phyloP scores from a whole-genome alignment of 176 grass and related monocot species.

The Oropetium thomaeum region DNA sequence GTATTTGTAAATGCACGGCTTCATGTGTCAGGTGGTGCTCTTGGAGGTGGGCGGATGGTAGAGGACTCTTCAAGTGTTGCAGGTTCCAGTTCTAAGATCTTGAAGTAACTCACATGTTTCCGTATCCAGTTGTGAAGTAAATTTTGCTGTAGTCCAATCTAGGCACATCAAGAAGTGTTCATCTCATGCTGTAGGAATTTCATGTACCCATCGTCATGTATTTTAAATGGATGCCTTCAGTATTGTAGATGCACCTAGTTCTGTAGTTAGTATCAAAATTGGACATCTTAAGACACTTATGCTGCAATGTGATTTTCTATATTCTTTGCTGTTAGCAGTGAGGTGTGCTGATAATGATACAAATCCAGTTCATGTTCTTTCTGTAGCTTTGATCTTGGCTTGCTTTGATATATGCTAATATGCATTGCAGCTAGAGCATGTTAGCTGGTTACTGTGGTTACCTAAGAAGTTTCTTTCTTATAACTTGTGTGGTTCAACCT shows the following conservation, averaged over 20 bases:
- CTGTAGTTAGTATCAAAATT: constrained; percentile 4
- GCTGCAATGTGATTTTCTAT: constrained; percentile 2
- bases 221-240: neutral
- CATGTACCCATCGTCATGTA: neutral
- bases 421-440: neutral
- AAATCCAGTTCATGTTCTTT: neutral
- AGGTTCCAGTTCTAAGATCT: constrained; percentile 52
- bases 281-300: neutral
- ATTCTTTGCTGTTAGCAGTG: constrained; percentile 10
- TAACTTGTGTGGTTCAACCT: constrained; percentile 21
- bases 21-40: constrained; percentile 99
- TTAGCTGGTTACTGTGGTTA: neutral
- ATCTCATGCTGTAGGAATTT: constrained; percentile 5
- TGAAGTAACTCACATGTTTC: constrained; percentile 3
- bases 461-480: neutral
- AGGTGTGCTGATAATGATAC: constrained; percentile 1
- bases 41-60: constrained; percentile 99
- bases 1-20: constrained; percentile 99
- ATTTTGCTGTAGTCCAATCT: neutral
- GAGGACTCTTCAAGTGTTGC: constrained; percentile 98
- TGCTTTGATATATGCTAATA: constrained; percentile 1
- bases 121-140: constrained; percentile 12
- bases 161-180: neutral
- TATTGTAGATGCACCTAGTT: constrained; percentile 2
- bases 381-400: neutral